A percentile compares a stretch with the other conserved stretches of the same genome.
phyloP scores from a whole-genome alignment of 495 filamentous ascomycete species.

The Penicillium odoratum region DNA sequence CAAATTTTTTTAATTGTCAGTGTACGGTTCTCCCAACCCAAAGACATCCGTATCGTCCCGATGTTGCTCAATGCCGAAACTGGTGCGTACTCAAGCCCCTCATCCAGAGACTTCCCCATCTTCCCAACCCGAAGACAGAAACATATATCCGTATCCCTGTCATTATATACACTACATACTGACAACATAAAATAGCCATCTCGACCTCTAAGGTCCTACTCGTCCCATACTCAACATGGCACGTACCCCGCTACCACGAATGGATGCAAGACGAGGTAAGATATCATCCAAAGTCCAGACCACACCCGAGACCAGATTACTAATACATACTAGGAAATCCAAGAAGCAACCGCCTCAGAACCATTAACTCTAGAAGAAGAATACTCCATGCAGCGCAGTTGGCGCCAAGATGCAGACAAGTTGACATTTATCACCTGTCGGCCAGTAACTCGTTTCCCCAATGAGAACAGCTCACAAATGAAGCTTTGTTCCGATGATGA shows the following conservation, averaged over 20 bases:
- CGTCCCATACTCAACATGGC: slow-evolving; percentile 79
- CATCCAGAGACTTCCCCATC: slow-evolving; percentile 4
- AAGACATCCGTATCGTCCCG: background rate
- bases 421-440: slow-evolving; percentile 48
- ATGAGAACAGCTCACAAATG: background rate
- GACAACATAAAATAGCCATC: slow-evolving; percentile 52
- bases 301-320: background rate
- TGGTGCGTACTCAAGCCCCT: slow-evolving; percentile 26
- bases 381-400: slow-evolving; percentile 80
- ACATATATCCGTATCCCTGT: background rate
- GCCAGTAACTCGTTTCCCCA: slow-evolving; percentile 10
- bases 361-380: slow-evolving; percentile 75
- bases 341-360: slow-evolving; percentile 80
- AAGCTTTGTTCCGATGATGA: slow-evolving; percentile 48
- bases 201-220: slow-evolving; percentile 65
- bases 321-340: slow-evolving; percentile 61
- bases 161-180: background rate
- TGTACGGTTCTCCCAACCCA: no score
- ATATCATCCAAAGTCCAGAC: background rate
- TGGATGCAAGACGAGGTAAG: slow-evolving; percentile 89
- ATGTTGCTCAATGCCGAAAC: slow-evolving; percentile 47
- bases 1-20: background rate
- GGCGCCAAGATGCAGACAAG: slow-evolving; percentile 69
- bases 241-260: slow-evolving; percentile 78
- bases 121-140: background rate